Percentiles rank a stretch among this genome's conserved stretches.
Conservation (phyloP, 2,329 filamentous ascomycete genomes). For the Penicillium crustosum region DNA sequence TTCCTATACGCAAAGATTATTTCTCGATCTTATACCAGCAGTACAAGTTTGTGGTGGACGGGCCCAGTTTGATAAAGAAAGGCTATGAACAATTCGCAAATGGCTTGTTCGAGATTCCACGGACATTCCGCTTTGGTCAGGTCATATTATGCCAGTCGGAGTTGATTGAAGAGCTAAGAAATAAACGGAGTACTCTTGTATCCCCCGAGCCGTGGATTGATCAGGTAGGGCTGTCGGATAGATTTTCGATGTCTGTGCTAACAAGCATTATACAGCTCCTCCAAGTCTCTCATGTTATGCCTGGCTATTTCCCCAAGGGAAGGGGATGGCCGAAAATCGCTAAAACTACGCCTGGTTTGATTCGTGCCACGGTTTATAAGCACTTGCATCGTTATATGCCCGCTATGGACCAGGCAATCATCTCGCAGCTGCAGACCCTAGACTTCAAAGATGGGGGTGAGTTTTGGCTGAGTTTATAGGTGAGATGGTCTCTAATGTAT, state of each 20-base stretch:
- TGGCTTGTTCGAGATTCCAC: constrained; percentile 24
- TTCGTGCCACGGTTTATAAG: constrained; percentile 21
- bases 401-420: constrained; percentile 19
- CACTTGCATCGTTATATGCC: constrained; percentile 22
- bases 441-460: constrained; percentile 12
- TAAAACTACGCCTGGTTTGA: constrained; percentile 24
- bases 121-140: constrained; percentile 25
- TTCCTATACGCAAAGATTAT: constrained; percentile 5
- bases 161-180: constrained; percentile 23
- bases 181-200: constrained; percentile 11
- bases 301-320: constrained; percentile 21
- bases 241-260: background rate
- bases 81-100: constrained; percentile 17
- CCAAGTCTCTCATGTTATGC: constrained; percentile 42
- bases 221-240: constrained; percentile 8
- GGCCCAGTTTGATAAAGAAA: constrained; percentile 18
- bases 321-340: constrained; percentile 26
- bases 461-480: background rate
- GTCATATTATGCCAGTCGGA: constrained; percentile 21
- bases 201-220: constrained; percentile 28
- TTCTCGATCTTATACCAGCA: constrained; percentile 20
- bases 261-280: constrained; percentile 11
- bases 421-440: constrained; percentile 15
- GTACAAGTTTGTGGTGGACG: constrained; percentile 22
- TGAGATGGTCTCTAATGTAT: background rate